Evolutionary conservation across 2,329 filamentous ascomycete species (phyloP), one percentile per base, ranked within the genome.

Genomic region (Kalmusia sp.): DNA sequence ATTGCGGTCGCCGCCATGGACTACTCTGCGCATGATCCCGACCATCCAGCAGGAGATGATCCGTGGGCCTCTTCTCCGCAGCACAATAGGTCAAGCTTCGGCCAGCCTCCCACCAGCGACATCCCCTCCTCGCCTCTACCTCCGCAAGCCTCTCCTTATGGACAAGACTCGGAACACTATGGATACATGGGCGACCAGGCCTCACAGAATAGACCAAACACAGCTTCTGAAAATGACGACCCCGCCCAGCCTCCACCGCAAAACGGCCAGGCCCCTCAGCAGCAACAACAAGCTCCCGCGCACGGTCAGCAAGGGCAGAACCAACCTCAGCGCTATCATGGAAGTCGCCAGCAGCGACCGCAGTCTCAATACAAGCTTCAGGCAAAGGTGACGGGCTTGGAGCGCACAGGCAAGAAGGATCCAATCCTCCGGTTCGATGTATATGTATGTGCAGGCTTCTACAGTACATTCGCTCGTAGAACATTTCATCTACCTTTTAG

Each of bases 371-470:
- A 90, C 76, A 93, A 91, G 76, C 84, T 99, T 31, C 92, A 96
- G 72, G 92, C 90, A 39, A 99, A 98, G 80, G 92, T 99, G 59
- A 97, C 93, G 1, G 92, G 90, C 2, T 80, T 99, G 41, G 95
- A 99, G 78, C 84, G 95, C 54, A 95, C 91, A 3, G 93, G 93
- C 56, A 92, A 96, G 76, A 99, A 98, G 76, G 95, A 99, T 68
- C 92, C 93, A 1, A 92, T 98, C 61, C 77, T 99, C 55, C 87
- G 92, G 65, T 99, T 99, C 72, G 95, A 99, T 77, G 92, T 98
- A 59, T 92, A 99, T 77, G 95, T 98, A 87, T 71, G 88, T 72
- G 24, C 15, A 28, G 15, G 6, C 30, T 45, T 21, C 28, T 22
- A 34, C 14, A 6, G 15, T 17, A 15, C 8, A 35, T 15, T 3